Evolutionary conservation across 1,284 basidiomycete genomes (phyloP).

Genomic region (Phenoliferia sp.): DNA sequence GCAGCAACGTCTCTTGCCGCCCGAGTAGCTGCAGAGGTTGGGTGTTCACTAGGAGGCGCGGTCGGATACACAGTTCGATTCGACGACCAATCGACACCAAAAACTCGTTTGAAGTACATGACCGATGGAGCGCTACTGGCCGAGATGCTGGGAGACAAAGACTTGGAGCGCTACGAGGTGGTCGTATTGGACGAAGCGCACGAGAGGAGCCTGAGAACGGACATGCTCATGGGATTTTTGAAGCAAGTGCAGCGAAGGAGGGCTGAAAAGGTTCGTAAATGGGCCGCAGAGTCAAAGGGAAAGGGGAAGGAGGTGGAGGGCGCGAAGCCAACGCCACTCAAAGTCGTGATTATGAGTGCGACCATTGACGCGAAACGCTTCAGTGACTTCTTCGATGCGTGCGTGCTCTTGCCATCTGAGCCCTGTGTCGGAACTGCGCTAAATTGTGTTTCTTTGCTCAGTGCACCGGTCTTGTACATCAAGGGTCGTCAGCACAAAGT

Average conservation of each 20-base stretch:
- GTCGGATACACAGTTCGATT: slow-evolving; percentile 97
- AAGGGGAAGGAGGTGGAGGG: slow-evolving; percentile 48
- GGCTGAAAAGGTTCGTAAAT: slow-evolving; percentile 39
- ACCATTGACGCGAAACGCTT: slow-evolving; percentile 94
- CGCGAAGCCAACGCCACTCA: slow-evolving; percentile 68
- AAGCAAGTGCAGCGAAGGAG: slow-evolving; percentile 52
- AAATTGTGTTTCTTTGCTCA: slow-evolving; percentile 45
- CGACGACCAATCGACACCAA: slow-evolving; percentile 63
- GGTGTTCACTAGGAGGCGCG: slow-evolving; percentile 58
- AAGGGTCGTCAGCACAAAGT: slow-evolving; percentile 93
- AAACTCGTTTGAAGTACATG: slow-evolving; percentile 85
- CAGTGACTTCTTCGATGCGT: slow-evolving; percentile 79
- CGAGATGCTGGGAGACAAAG: slow-evolving; percentile 71
- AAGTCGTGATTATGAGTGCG: slow-evolving; percentile 94
- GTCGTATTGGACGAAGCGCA: slow-evolving; percentile 96
- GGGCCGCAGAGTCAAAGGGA: slow-evolving; percentile 47
- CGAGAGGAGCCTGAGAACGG: slow-evolving; percentile 89
- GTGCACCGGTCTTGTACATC: slow-evolving; percentile 80
- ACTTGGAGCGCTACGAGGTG: slow-evolving; percentile 79
- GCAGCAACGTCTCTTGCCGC: slow-evolving; percentile 88
- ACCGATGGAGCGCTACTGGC: slow-evolving; percentile 96
- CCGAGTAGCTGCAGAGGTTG: slow-evolving; percentile 83
- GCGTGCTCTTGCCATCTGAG: slow-evolving; percentile 41
- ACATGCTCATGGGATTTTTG: slow-evolving; percentile 85
- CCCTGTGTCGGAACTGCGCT: too few species aligned